Evolutionary conservation across 1,284 basidiomycete genomes (phyloP).

Genomic region (Mycosarcoma maydis): DNA sequence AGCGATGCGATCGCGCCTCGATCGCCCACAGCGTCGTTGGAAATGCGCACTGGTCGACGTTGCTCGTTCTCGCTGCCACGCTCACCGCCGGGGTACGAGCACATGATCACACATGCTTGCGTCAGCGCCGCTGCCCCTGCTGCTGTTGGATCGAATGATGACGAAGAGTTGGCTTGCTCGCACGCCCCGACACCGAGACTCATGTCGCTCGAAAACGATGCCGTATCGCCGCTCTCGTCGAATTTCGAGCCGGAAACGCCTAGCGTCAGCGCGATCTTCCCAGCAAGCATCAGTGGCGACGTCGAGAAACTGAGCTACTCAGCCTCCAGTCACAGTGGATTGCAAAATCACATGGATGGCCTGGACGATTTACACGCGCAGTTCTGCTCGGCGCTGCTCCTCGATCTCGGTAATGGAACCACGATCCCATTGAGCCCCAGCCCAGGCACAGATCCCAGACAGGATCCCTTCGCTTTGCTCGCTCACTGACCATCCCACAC

Average conservation of each 20-base stretch:
- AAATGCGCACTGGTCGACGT: conserved; percentile 3
- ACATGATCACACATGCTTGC: background rate
- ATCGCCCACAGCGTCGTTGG: conserved; percentile 8
- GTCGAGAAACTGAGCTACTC: too few relatives aligned
- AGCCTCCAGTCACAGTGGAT: too few relatives aligned
- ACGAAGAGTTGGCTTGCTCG: too few relatives aligned
- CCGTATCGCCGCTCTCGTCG: conserved; percentile 5
- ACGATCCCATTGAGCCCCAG: conserved; percentile 27
- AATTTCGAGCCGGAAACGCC: conserved; percentile 29
- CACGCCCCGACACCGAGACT: conserved; percentile 16
- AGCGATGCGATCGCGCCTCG: too few relatives aligned
- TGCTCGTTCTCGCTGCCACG: conserved; percentile 21
- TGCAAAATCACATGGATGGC: background rate
- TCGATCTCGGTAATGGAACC: conserved; percentile 33
- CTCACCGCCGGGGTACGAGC: conserved; percentile 4
- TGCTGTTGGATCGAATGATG: background rate
- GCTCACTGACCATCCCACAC: conserved; percentile 13
- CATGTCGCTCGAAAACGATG: background rate
- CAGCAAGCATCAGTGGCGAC: background rate
- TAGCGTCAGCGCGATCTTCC: conserved; percentile 7
- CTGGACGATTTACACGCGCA: conserved; percentile 23
- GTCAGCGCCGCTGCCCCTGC: background rate
- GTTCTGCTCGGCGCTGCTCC: conserved; percentile 27
- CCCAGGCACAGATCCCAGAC: background rate
- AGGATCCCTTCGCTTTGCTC: conserved; percentile 12